Conservation (phyloP, 2,329 filamentous ascomycete species). For the Helicocarpus griseus region DNA sequence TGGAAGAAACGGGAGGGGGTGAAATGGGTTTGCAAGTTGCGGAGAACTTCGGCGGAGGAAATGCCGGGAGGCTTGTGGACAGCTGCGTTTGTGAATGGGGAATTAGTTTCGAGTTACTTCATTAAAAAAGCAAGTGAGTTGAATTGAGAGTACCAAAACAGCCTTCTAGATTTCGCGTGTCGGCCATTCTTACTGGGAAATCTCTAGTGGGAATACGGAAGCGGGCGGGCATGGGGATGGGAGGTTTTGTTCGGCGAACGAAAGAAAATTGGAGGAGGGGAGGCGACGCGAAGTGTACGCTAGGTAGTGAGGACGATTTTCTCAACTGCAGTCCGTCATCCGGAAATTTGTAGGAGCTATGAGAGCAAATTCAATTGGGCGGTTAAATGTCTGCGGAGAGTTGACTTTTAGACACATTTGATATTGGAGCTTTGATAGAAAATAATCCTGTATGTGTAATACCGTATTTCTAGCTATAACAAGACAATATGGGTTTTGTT, state of each 20-base stretch:
- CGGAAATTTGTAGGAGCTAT: neutral
- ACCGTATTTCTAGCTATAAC: neutral
- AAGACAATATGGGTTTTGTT: neutral
- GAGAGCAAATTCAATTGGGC: neutral
- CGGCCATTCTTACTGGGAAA: slow-evolving; percentile 30
- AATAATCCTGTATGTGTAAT: neutral
- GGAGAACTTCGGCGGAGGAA: slow-evolving; percentile 82
- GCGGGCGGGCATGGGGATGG: slow-evolving; percentile 20
- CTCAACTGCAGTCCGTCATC: neutral
- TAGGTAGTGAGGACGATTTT: neutral
- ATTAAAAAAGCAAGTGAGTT: slow-evolving; percentile 7
- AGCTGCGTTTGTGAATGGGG: slow-evolving; percentile 43
- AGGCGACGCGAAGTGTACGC: neutral
- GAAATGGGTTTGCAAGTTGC: slow-evolving; percentile 76
- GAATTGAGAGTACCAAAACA: slow-evolving; percentile 41
- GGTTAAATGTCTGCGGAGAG: neutral
- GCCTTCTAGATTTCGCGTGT: slow-evolving; percentile 49
- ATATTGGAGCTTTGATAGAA: neutral
- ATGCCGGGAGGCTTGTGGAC: slow-evolving; percentile 86
- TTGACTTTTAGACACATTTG: neutral
- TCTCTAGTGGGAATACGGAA: slow-evolving; percentile 20
- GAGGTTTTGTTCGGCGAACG: neutral
- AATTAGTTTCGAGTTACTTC: no score
- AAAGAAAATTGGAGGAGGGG: neutral
- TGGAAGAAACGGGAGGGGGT: slow-evolving; percentile 70